Evolutionary conservation across 2,329 filamentous ascomycete genomes (phyloP), one percentile per base, ranked within the genome.

Genomic region (Graphiopsis chlorocephala): DNA sequence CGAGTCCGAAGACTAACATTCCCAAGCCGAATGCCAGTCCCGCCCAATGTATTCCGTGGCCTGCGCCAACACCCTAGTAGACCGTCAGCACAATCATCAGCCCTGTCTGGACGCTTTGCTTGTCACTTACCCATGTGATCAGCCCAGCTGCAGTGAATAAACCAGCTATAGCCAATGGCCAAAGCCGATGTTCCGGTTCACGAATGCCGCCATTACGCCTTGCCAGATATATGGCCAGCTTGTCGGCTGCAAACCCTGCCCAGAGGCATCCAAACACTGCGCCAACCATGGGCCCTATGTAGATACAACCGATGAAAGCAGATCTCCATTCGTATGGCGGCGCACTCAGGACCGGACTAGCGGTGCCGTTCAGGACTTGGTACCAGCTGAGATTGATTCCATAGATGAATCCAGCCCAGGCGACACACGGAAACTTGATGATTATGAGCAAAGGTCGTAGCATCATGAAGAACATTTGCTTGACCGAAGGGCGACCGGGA

Each of bases 221-320:
- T 5, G 79, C 79, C 57, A 76, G 69, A 4, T 65, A 61, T 17
- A 79, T 68, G 2, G 75, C 72, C 3, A 63, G n/a, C 8, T 55
- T 53, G 23, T 63, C 60, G 4, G 78, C 77, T 28, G 78, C 75
- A 68, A 78, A 74, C 26, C 69, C 73, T 4, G 48, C 35, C 48
- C 52, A 63, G 11, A 47, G n/a, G 23, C 60, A 64, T 42, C 85
- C 85, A 69, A 84, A 53, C 10, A 45, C 60, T 20, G 52, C 60
- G 4, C 60, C 60, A 8, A 63, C 23, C 31, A 85, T 72, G 7
- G 84, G 83, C 6, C 85, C 83, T 55, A 85, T 82, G 1, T 85
- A 71, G 3, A 81, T 84, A 0, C 86, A 82, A 1, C 83, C 84
- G 3, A 85, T 73, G 65, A 74, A 72, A 2, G 72, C 71, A 25